These are phyloP conservation scores for Coemansia sp. DNA, from an alignment of 192 early-diverging fungal genomes.

Conservation along the genomic window DNA sequence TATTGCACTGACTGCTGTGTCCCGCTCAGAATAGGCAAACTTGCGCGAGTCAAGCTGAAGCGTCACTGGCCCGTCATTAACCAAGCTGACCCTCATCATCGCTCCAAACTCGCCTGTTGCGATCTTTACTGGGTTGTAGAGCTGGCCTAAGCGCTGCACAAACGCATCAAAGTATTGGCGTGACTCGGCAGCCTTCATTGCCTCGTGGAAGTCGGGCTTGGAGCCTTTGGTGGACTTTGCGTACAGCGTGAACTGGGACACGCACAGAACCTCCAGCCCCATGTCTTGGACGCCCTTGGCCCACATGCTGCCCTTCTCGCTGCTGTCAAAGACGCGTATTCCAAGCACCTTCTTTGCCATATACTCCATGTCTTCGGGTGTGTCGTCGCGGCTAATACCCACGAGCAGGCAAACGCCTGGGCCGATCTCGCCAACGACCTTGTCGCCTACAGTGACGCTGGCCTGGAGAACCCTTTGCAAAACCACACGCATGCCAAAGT, in stretches of 20 bases:
- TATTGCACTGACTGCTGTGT: slow-evolving; percentile 7
- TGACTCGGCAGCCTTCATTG: slow-evolving; percentile 75
- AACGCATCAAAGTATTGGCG: slow-evolving; percentile 78
- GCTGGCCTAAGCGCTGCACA: slow-evolving; percentile 64
- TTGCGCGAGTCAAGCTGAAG: slow-evolving; percentile 61
- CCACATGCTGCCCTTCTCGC: slow-evolving; percentile 68
- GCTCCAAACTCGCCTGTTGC: slow-evolving; percentile 90
- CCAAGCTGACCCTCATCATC: slow-evolving; percentile 92
- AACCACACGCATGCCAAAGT: slow-evolving; percentile 62
- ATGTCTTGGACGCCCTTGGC: slow-evolving; percentile 76
- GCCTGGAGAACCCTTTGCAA: slow-evolving; percentile 67
- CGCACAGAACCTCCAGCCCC: slow-evolving; percentile 77
- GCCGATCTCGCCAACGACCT: slow-evolving; percentile 77
- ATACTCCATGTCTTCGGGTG: slow-evolving; percentile 77
- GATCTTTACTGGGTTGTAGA: slow-evolving; percentile 68
- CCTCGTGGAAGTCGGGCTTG: slow-evolving; percentile 93
- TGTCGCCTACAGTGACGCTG: slow-evolving; percentile 71
- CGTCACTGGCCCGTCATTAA: slow-evolving; percentile 82
- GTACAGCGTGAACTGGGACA: slow-evolving; percentile 95
- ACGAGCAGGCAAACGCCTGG: slow-evolving; percentile 79
- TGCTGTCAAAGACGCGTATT: slow-evolving; percentile 78
- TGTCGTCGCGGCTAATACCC: slow-evolving; percentile 71
- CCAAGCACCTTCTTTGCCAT: slow-evolving; percentile 83
- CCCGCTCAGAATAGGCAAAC: slow-evolving; percentile 24
- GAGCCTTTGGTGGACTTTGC: slow-evolving; percentile 76